Conservation (phyloP, 2,329 filamentous ascomycete species). For the Aspergillus versicolor region DNA sequence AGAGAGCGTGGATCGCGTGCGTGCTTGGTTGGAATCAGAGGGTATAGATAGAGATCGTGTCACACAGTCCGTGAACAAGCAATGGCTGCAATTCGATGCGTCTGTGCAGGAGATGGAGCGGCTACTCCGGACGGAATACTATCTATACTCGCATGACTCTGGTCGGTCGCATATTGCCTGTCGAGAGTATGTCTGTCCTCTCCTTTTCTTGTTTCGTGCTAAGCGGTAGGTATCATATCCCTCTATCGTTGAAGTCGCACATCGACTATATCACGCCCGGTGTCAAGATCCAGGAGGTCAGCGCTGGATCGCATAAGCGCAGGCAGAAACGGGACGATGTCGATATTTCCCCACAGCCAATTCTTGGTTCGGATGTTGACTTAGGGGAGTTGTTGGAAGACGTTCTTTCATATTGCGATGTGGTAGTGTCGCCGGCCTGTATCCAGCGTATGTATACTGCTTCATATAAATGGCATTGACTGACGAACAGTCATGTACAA, state of each 20-base stretch:
- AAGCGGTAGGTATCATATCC: conserved; percentile 47
- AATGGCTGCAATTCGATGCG: conserved; percentile 57
- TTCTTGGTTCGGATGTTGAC: not conserved
- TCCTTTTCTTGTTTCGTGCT: too few relatives aligned
- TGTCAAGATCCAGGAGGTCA: conserved; percentile 27
- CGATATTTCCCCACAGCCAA: not conserved
- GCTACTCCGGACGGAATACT: conserved; percentile 55
- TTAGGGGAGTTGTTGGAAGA: not conserved
- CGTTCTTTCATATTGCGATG: conserved; percentile 26
- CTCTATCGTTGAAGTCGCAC: conserved; percentile 47
- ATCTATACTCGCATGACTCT: conserved; percentile 48
- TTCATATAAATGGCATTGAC: not conserved
- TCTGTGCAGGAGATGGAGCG: conserved; percentile 54
- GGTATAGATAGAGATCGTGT: conserved; percentile 53
- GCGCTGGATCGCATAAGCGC: not conserved
- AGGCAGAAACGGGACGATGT: not conserved
- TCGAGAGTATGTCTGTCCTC: conserved; percentile 36
- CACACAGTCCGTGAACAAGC: conserved; percentile 50
- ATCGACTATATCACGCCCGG: conserved; percentile 58
- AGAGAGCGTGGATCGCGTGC: conserved; percentile 52
- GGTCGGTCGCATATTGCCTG: conserved; percentile 30
- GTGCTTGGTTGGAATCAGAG: conserved; percentile 53
- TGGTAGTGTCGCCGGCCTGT: conserved; percentile 42
- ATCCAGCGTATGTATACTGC: conserved; percentile 29
- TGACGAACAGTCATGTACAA: conserved; percentile 41